Percentiles rank a stretch among this genome's conserved stretches.
These are phyloP conservation scores for Penicillium sp. DNA, from an alignment of 2,329 filamentous ascomycete genomes.

Conservation along the genomic window DNA sequence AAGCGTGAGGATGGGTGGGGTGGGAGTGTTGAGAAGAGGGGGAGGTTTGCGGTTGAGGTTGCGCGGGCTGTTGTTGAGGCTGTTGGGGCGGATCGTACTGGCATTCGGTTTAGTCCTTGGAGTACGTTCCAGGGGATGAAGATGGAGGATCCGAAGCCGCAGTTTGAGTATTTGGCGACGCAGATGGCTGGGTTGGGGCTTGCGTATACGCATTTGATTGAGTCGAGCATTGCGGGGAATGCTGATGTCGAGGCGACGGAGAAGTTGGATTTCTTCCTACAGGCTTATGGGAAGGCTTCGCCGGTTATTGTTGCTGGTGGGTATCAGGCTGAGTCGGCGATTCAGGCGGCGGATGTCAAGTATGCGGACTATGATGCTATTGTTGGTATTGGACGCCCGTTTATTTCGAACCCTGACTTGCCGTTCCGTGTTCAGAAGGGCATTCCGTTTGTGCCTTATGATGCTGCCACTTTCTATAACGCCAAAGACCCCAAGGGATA, in stretches of 20 bases:
- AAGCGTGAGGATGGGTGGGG: conserved; percentile 52
- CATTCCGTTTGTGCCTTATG: conserved; percentile 40
- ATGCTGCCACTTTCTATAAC: conserved; percentile 45
- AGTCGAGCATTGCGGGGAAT: conserved; percentile 51
- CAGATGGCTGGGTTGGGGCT: conserved; percentile 55
- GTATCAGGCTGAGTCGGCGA: conserved; percentile 43
- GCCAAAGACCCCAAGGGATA: conserved; percentile 41
- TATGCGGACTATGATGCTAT: conserved; percentile 34
- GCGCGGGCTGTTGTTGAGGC: conserved; percentile 45
- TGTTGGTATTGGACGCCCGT: conserved; percentile 46
- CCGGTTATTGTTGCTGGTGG: conserved; percentile 55
- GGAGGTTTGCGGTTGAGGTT: conserved; percentile 56
- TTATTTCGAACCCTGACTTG: conserved; percentile 49
- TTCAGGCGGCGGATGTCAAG: conserved; percentile 35
- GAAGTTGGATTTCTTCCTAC: conserved; percentile 47
- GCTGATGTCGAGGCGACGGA: conserved; percentile 36
- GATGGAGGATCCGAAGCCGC: conserved; percentile 62
- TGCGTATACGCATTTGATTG: conserved; percentile 63
- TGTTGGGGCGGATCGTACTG: conserved; percentile 48
- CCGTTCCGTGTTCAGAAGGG: conserved; percentile 43
- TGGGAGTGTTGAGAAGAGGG: conserved; percentile 46
- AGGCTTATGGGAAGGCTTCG: conserved; percentile 42
- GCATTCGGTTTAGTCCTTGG: conserved; percentile 51
- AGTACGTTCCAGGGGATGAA: conserved; percentile 50
- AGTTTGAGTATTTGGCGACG: conserved; percentile 60